A percentile compares a stretch with the other conserved stretches of the same genome.
Conservation (phyloP, 2,329 filamentous ascomycete species). For the Aspergillus latus region DNA sequence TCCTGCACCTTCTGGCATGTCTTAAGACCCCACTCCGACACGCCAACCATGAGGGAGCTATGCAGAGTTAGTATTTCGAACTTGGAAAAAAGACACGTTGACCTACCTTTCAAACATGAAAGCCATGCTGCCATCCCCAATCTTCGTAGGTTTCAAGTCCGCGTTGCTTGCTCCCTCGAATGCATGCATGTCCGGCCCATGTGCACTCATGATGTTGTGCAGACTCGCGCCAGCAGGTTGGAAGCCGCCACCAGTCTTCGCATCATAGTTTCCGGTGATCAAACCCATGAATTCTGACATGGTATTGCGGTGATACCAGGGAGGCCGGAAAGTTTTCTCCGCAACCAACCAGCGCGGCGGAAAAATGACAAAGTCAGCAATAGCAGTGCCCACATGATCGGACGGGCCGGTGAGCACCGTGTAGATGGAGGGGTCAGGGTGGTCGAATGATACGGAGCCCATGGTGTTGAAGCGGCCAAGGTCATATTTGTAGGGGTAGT, state of each 20-base stretch:
- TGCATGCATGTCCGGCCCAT: constrained; percentile 58
- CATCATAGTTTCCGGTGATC: constrained; percentile 62
- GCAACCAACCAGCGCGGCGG: constrained; percentile 64
- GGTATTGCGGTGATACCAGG: constrained; percentile 65
- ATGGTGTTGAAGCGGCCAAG: constrained; percentile 74
- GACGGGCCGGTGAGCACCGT: constrained; percentile 63
- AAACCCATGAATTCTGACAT: constrained; percentile 68
- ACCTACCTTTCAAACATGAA: constrained; percentile 63
- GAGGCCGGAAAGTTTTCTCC: constrained; percentile 61
- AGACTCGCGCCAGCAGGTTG: constrained; percentile 61
- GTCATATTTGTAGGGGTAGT: constrained; percentile 81
- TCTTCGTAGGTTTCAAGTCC: constrained; percentile 56
- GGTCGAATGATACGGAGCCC: constrained; percentile 71
- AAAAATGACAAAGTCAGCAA: constrained; percentile 67
- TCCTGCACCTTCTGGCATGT: constrained; percentile 69
- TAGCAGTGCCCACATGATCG: constrained; percentile 59
- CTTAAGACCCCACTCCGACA: constrained; percentile 71
- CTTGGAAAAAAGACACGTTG: neutral
- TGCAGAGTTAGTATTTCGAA: constrained; percentile 36
- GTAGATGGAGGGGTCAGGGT: constrained; percentile 76
- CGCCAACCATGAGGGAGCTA: constrained; percentile 66
- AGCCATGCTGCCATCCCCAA: constrained; percentile 61
- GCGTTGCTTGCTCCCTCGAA: constrained; percentile 57
- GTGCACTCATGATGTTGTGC: constrained; percentile 72
- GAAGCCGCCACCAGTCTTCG: constrained; percentile 58